Base-by-base conservation (phyloP, 2,329 filamentous ascomycete species). In the Metarhizium humberi region DNA sequence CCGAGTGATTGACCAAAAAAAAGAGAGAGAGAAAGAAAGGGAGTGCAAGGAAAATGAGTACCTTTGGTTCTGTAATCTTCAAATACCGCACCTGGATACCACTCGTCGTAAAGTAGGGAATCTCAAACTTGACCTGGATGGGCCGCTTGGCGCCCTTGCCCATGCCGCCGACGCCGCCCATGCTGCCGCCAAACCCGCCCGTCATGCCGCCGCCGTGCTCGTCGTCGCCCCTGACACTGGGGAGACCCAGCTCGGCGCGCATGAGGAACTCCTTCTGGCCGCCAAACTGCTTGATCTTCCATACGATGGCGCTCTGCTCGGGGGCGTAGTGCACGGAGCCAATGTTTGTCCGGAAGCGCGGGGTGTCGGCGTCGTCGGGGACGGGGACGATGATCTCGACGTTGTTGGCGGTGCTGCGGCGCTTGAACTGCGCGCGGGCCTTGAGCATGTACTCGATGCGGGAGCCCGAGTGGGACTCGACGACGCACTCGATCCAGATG, bases 281-380 rank as follows among this genome's bases (percentile, higher is more conserved):
- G 48, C 94, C 94, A 71, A 99, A 99, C 67, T 99, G 94, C 78
- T 99, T 99, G 71, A 99, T 99, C 78, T 99, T 99, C 94, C 94
- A 99, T 52, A 99, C 88, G 63, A 99, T 99, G 57, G 92, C 92
- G 60, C 90, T 95, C 67, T 96, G 92, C 72, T 99, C 94, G 0
- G 94, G 94, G 4, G 92, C 92, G 69, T 99, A 99, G 74, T 99
- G 94, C 13, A 99, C 94, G 34, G 88, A 90, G 55, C 94, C 94
- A 59, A 99, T 95, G 69, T 97, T 99, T 40, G 94, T 99, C 53
- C 94, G 84, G 82, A 99, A 99, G 48, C 94, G 86, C 11, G 94
- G 94, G 2, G 89, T 90, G 71, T 99, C 94, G 58, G 94, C 94
- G 69, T 99, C 94, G 69, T 99, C 94, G 25, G 94, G 94, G 3